Conservation (phyloP, 177 flowering plant species). For the Vitis hybrid region DNA sequence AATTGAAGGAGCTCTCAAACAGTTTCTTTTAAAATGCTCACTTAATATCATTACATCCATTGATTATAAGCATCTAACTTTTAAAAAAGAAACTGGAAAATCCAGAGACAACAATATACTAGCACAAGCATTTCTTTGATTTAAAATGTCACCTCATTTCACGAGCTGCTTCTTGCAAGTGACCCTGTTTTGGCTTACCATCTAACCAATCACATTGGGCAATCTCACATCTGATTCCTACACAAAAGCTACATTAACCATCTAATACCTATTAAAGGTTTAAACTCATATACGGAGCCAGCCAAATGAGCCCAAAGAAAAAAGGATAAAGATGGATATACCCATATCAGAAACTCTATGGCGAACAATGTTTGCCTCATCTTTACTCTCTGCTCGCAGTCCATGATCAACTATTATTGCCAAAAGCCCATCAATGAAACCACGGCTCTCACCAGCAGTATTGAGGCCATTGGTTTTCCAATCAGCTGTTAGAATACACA, state of each 20-base stretch:
- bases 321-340: conserved; percentile 19
- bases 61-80: no score
- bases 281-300: not conserved
- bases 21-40: no score
- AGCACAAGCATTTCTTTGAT: not conserved
- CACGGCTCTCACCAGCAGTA: conserved; percentile 20
- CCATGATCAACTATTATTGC: conserved; percentile 88
- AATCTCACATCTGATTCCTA: conserved; percentile 82
- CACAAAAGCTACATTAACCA: conserved; percentile 26
- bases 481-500: conserved; percentile 61
- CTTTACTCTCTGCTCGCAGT: conserved; percentile 72
- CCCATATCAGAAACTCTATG: conserved; percentile 68
- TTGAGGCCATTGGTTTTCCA: conserved; percentile 56
- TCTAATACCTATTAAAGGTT: conserved; percentile 2
- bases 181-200: conserved; percentile 83
- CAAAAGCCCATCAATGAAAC: conserved; percentile 64
- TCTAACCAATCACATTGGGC: conserved; percentile 65
- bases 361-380: conserved; percentile 61
- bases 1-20: no score
- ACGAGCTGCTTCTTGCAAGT: conserved; percentile 88
- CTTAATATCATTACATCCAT: no score
- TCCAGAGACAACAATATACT: no score
- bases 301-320: not conserved
- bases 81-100: no score
- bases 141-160: conserved; percentile 60